Evolutionary conservation across 2,329 filamentous ascomycete species (phyloP), one percentile per base, ranked within the genome.

Genomic region (Fusarium clavum): DNA sequence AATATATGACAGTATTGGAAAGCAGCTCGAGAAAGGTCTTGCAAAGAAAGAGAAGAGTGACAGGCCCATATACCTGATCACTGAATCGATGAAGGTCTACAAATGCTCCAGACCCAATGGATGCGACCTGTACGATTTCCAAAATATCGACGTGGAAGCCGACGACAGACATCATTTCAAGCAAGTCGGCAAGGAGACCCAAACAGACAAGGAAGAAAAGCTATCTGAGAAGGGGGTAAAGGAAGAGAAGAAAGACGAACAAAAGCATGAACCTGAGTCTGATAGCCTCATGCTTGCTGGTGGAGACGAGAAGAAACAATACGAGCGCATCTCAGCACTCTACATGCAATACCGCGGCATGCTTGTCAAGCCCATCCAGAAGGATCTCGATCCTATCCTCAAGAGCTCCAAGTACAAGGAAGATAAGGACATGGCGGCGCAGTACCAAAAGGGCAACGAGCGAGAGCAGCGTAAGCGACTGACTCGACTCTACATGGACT

Each of bases 331-430:
- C 24, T 44, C 38, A 20, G 20, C 41, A 20, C 66, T 69, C 18
- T 69, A 69, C 24, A 69, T 69, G 61, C 54, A 69, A 52, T 70
- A 69, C 51, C 66, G 66, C 29, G n/a, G 16, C 29, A 57, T 69
- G 55, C 43, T 69, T 9, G 66, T 51, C 38, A 12, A 46, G 22
- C 7, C 46, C 9, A 70, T 69, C 14, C 66, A 41, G 25, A 29
- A 32, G 18, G 30, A 70, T 16, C 66, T 69, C 46, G 66, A 69
- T 38, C 62, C 62, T 27, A 25, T 69, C 22, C 57, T 69, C 43
- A 62, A 47, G 32, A 29, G 49, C 20, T 29, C 53, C 14, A 22
- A 62, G 29, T 51, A 48, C 22, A 14, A 57, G 4, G 44, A 34
- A 32, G 38, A 45, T 14, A 61, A 49, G 12, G 25, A 47, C n/a